These are phyloP conservation scores for Colletotrichum sp. DNA, from an alignment of 2,329 filamentous ascomycete genomes.

Conservation along the genomic window DNA sequence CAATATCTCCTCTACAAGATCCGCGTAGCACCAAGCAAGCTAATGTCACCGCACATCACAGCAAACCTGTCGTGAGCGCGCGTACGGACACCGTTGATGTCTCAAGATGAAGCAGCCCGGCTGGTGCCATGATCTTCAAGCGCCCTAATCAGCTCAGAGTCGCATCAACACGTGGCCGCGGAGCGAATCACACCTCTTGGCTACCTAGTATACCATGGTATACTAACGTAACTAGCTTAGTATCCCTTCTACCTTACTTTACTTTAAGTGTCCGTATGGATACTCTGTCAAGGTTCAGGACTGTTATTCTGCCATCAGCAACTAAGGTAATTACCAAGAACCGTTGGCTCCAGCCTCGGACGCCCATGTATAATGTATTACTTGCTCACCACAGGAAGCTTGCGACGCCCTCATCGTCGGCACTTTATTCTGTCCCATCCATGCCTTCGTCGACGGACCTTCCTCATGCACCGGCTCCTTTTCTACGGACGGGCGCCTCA, in stretches of 20 bases:
- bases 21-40: background rate
- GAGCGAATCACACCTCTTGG: background rate
- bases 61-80: background rate
- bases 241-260: background rate
- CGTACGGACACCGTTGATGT: background rate
- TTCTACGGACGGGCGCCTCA: background rate
- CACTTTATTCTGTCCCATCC: background rate
- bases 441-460: background rate
- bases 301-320: background rate
- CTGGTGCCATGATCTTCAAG: background rate
- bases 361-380: background rate
- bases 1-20: background rate
- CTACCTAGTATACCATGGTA: background rate
- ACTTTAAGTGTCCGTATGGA: background rate
- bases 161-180: background rate
- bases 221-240: background rate
- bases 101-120: slow-evolving; percentile 12
- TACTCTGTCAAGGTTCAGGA: background rate
- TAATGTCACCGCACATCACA: background rate
- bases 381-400: background rate
- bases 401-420: background rate
- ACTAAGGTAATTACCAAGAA: background rate
- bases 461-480: background rate
- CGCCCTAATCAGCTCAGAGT: background rate
- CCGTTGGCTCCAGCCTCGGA: background rate